Percentiles rank a stretch among this genome's conserved stretches.
phyloP scores from a whole-genome alignment of 108 stramenopile species.

The Nitzschia palea region DNA sequence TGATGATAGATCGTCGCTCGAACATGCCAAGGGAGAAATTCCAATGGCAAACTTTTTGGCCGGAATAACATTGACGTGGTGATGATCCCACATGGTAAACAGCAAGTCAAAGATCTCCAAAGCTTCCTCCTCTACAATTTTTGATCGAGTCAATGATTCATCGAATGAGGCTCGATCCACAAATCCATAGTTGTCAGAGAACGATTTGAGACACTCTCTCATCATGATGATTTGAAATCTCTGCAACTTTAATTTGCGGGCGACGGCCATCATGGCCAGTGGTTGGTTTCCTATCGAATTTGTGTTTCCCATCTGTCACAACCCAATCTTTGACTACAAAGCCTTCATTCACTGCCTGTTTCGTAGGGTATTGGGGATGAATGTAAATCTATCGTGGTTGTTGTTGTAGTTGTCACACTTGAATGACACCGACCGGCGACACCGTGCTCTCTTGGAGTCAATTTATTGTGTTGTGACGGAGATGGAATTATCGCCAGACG shows the following conservation, averaged over 20 bases:
- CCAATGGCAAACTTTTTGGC: conserved; percentile 48
- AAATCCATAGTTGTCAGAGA: conserved; percentile 15
- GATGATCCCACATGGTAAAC: conserved; percentile 66
- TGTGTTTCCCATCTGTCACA: not conserved
- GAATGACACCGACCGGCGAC: too few species aligned
- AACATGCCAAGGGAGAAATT: conserved; percentile 58
- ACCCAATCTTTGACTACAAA: too few species aligned
- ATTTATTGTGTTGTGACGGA: too few species aligned
- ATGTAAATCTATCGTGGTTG: too few species aligned
- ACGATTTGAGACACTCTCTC: conserved; percentile 1
- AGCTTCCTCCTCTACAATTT: conserved; percentile 16
- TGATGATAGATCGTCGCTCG: conserved; percentile 29
- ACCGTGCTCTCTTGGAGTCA: too few species aligned
- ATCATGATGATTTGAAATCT: conserved; percentile 16
- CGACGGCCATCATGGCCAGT: conserved; percentile 31
- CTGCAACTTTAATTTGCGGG: conserved; percentile 5
- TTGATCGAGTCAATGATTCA: conserved; percentile 12
- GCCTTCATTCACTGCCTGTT: too few species aligned
- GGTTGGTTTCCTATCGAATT: not conserved
- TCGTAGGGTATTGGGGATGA: too few species aligned
- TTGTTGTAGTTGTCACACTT: too few species aligned
- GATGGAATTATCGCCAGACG: too few species aligned
- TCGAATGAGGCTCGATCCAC: conserved; percentile 28
- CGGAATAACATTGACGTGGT: conserved; percentile 29
- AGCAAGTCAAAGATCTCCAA: conserved; percentile 51